Evolutionary conservation across 768 basidiomycete genomes (phyloP), one percentile per base, ranked within the genome.

Genomic region (Termitomyces sp.): DNA sequence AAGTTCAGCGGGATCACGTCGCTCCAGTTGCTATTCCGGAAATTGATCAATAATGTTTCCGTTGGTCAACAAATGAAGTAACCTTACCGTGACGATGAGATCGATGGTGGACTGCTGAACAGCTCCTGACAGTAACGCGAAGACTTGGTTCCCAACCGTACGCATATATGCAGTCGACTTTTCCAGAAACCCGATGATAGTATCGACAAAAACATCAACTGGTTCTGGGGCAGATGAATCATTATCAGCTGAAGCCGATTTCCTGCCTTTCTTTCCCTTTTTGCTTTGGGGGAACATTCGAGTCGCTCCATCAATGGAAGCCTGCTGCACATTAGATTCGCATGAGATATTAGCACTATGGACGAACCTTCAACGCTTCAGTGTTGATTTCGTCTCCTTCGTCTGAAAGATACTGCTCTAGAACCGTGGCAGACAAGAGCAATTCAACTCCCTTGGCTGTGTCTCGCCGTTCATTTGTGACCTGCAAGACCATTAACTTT

Each of bases 151-250:
- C 6, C 88, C 90, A 26, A 93, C 76, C 2, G 85, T 82, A 32
- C 93, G 86, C 72, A 90, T 79, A 68, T 89, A 95, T 41, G 86
- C 82, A 5, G 87, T 89, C 2, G 87, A 86, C 57, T 88, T 83
- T 68, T 98, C 94, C 37, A 99, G 72, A 66, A 91, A 88, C 6
- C 92, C 92, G 48, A 99, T 91, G 50, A 98, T 83, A n/a, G 81
- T 80, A 67, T 98, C 94, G 34, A 95, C 85, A 41, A 98, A 78
- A 44, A 94, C 72, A 60, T 97, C 94, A 55, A 95, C 83, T 1
- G 94, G 86, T 48, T 82, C 81, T 1, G 80, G 76, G 3, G 73
- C 74, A 10, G 61, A 37, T 9, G 76, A 76, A 14, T 77, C 77
- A 37, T 65, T 52, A 44, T 72, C 69, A 57, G 64, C 67, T 39